These are phyloP conservation scores for Eucalyptus camaldulensis DNA, from an alignment of 345 rosid species.

Conservation along the genomic window DNA sequence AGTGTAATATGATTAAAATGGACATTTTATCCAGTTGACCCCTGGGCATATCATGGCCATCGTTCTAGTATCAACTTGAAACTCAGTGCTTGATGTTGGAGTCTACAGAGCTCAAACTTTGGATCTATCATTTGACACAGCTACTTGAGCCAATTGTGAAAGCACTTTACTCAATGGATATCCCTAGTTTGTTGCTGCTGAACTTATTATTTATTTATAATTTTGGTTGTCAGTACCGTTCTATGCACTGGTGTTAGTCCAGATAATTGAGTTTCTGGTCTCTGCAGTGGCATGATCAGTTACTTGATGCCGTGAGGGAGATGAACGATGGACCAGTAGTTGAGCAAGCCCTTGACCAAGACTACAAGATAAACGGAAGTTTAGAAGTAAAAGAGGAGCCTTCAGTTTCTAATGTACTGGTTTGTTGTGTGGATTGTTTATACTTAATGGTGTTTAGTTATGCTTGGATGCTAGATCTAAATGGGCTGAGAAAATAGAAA, in stretches of 20 bases:
- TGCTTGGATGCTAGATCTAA: background rate
- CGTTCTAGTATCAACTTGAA: background rate
- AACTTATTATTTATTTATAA: background rate
- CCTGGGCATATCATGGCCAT: background rate
- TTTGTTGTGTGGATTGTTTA: background rate
- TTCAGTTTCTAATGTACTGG: conserved; percentile 27
- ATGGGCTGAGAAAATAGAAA: background rate
- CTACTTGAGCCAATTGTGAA: background rate
- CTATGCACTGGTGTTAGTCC: background rate
- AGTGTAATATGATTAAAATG: background rate
- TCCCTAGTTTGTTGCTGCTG: background rate
- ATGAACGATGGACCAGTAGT: conserved; percentile 47
- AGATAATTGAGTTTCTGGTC: conserved; percentile 1
- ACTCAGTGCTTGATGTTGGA: background rate
- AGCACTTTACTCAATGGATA: background rate
- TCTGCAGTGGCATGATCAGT: conserved; percentile 86
- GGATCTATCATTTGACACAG: background rate
- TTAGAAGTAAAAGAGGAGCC: conserved; percentile 31
- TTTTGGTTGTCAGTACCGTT: background rate
- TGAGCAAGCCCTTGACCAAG: conserved; percentile 29
- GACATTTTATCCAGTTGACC: background rate
- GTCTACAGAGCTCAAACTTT: background rate
- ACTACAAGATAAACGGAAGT: conserved; percentile 38
- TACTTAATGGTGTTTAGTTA: background rate
- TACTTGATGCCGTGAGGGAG: conserved; percentile 58